phyloP scores from a whole-genome alignment of 352 stramenopile species.

The Pythium rhizo-oryzae region DNA sequence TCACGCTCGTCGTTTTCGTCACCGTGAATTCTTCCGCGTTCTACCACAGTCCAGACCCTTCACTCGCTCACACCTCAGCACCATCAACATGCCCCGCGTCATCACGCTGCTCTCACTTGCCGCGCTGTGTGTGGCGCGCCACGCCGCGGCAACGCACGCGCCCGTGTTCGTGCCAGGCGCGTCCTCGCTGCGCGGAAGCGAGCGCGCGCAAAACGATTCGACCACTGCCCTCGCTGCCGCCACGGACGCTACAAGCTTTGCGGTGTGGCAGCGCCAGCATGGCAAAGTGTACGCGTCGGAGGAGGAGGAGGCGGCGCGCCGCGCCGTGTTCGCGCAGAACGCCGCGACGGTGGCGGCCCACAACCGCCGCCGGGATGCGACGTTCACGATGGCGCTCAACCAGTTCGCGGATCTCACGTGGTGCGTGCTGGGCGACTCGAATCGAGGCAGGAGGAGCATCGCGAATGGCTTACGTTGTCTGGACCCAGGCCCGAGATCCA shows the following conservation, averaged over 20 bases:
- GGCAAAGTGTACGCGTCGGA: conserved; percentile 53
- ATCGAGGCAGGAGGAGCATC: no score
- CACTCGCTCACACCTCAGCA: no score
- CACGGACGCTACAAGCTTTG: conserved; percentile 39
- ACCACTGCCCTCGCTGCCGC: no score
- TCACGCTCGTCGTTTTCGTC: no score
- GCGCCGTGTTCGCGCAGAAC: conserved; percentile 62
- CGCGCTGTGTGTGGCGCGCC: neutral
- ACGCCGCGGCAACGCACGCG: neutral
- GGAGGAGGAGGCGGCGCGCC: conserved; percentile 49
- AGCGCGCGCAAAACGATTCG: no score
- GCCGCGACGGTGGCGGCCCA: conserved; percentile 53
- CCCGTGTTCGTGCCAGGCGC: neutral
- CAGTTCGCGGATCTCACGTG: conserved; percentile 77
- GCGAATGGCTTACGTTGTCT: neutral
- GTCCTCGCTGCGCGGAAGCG: neutral
- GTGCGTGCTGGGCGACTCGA: conserved; percentile 22
- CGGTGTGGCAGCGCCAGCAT: conserved; percentile 47
- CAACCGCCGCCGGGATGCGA: conserved; percentile 42
- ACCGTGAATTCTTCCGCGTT: no score
- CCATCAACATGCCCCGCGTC: neutral
- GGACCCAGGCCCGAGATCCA: conserved; percentile 71
- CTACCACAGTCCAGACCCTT: no score
- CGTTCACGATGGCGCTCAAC: conserved; percentile 78
- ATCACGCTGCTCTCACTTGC: neutral